Conservation (phyloP, 371 early-diverging fungal genomes). For the Mortierella sp. region DNA sequence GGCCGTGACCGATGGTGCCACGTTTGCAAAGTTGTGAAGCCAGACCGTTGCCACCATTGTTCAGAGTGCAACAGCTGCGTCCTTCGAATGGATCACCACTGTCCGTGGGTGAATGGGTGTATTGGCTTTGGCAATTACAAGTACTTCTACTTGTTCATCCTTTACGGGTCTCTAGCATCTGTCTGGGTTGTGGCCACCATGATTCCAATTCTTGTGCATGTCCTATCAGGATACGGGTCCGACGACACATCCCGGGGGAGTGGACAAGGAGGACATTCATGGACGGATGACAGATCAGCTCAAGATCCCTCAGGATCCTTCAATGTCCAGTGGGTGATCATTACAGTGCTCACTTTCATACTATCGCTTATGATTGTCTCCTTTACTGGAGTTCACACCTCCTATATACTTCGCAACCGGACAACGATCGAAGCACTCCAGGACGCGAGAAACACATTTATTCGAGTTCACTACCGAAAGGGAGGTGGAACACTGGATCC, state of each 20-base stretch:
- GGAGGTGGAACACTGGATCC: conserved; percentile 1
- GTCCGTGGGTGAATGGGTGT: conserved; percentile 82
- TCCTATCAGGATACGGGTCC: conserved; percentile 10
- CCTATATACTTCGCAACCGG: conserved; percentile 43
- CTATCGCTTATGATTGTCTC: conserved; percentile 46
- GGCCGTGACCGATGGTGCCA: conserved; percentile 67
- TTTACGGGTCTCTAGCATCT: conserved; percentile 68
- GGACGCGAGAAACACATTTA: conserved; percentile 25
- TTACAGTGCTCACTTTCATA: conserved; percentile 35
- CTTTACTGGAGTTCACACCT: conserved; percentile 52
- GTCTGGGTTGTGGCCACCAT: conserved; percentile 63
- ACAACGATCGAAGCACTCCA: conserved; percentile 55
- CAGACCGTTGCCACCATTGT: conserved; percentile 94
- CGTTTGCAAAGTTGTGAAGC: conserved; percentile 71
- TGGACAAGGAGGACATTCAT: not conserved
- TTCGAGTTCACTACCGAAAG: conserved; percentile 44
- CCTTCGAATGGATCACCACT: conserved; percentile 71
- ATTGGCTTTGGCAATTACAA: conserved; percentile 86
- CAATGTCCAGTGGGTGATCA: conserved; percentile 41
- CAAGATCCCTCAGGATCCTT: not conserved
- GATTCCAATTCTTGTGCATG: conserved; percentile 39
- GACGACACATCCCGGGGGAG: not conserved
- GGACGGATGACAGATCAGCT: not conserved
- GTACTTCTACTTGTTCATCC: conserved; percentile 83
- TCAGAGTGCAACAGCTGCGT: conserved; percentile 88